Base-by-base conservation (phyloP, 2,329 filamentous ascomycete genomes). In the Harringtonia lauricola region DNA sequence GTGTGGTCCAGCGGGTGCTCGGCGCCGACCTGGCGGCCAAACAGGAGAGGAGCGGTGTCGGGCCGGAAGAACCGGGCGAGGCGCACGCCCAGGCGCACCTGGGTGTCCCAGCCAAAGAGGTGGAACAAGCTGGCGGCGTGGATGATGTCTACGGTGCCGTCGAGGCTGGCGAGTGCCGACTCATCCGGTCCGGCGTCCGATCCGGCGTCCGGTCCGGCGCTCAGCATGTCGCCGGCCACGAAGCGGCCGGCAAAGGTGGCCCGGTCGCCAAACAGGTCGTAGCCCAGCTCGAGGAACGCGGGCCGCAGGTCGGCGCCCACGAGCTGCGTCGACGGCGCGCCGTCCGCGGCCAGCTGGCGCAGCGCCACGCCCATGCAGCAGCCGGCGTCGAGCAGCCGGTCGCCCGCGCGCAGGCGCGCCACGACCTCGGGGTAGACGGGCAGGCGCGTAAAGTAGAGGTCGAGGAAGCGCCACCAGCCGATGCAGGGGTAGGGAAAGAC, bases 321-420 rank as follows among this genome's bases (percentile, higher is more conserved):
- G 1, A 67, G 54, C 28, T 64, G 63, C 22, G 56, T 49, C 3
- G 58, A 47, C 3, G 64, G 64, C 3, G 55, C 64, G 6, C 64
- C 64, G 39, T 64, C 62, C 34, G 47, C 39, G 15, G 61, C 58
- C 12, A 70, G 55, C 45, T 66, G 64, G 18, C 67, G 64, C 37
- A 70, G 57, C 34, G 65, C 64, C 36, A 70, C 64, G 12, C 64
- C 65, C 43, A 69, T 62, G 49, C 64, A 67, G 54, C 65, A 68
- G 9, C 62, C 65, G 42, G 63, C 56, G 42, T 70, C 66, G 17
- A 69, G 55, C 15, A 61, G 43, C 2, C 39, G 53, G 2, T 50
- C 56, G 15, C 58, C 58, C 13, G 38, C 24, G n/a, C 55, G 49
- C 7, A 60, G 48, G 21, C 53, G 57, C 8, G 49, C 41, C 7